Evolutionary conservation across 345 rosid species (phyloP), one percentile per base, ranked within the genome.

Genomic region (Lumnitzera racemosa): DNA sequence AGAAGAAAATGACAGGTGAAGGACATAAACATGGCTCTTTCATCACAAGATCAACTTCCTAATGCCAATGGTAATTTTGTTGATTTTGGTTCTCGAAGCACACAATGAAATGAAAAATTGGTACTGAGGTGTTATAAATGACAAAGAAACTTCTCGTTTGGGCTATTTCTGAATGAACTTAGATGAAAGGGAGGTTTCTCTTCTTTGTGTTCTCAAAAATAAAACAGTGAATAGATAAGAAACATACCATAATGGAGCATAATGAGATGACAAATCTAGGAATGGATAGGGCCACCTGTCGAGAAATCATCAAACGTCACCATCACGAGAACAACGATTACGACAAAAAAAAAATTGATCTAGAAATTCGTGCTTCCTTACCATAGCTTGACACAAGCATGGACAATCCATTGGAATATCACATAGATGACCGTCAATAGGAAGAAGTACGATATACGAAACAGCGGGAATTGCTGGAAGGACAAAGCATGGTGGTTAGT

Each of bases 241-340:
- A 48, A 43, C 62, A 54, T 80, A 94, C 99, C 97, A 90, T 51
- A 95, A 56, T 47, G 97, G 97, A 69, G 96, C 89, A 74, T 76
- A 83, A 49, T 78, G 71, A 54, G 99, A 90, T 64, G 95, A 86
- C 69, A 95, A 58, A 76, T 95, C 99, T 23, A 95, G 84, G 65
- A 95, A 95, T 53, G 97, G 97, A 65, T 90, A 95, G 17, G 97
- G 97, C 97, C 97, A 95, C 99, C 99, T 90, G 81, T 76, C 66
- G 65, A 56, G 55, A 9, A 23, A 64, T 20, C 13, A 29, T 15
- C 57, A 69, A 24, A 41, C 46, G 51, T 27, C 27, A 16, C 36
- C 15, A 53, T 61, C 56, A 49, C 11, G 43, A 1, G 2, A 36
- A 36, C 43, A 36, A 36, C 7, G 43, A 36, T 9, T 4, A 36